Conservation (phyloP, 495 filamentous ascomycete species). For the Penicillium roqueforti region DNA sequence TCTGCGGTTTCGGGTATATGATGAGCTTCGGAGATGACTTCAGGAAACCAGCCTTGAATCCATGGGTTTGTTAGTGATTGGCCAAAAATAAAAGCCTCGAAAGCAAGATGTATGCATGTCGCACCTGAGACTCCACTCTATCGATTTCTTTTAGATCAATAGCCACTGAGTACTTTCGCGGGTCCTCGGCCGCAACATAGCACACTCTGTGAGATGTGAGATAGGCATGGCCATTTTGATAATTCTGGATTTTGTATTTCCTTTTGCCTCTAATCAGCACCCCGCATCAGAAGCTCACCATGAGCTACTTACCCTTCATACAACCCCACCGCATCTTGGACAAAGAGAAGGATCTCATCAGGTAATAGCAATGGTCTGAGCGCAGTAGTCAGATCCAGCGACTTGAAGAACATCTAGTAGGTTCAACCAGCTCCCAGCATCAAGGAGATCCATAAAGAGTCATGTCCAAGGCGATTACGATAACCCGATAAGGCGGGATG, state of each 20-base stretch:
- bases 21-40: constrained; percentile 95
- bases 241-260: constrained; percentile 91
- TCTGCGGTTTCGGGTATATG: constrained; percentile 71
- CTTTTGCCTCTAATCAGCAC: constrained; percentile 46
- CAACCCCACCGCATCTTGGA: constrained; percentile 93
- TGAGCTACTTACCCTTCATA: constrained; percentile 83
- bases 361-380: constrained; percentile 84
- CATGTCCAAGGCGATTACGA: constrained; percentile 9
- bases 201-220: constrained; percentile 91
- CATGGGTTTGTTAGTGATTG: constrained; percentile 3
- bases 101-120: constrained; percentile 10
- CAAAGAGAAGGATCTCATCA: constrained; percentile 88
- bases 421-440: constrained; percentile 11
- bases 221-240: constrained; percentile 94
- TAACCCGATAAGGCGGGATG: constrained; percentile 16
- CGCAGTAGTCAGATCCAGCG: constrained; percentile 90
- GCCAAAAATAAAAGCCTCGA: background rate
- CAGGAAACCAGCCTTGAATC: constrained; percentile 74
- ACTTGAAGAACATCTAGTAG: constrained; percentile 92
- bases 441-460: constrained; percentile 7
- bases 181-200: constrained; percentile 88
- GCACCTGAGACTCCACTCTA: constrained; percentile 83
- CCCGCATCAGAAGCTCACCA: constrained; percentile 10
- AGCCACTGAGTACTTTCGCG: constrained; percentile 77
- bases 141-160: constrained; percentile 90